Conservation (phyloP, 306 rosid species). For the Ziziphus jujuba region DNA sequence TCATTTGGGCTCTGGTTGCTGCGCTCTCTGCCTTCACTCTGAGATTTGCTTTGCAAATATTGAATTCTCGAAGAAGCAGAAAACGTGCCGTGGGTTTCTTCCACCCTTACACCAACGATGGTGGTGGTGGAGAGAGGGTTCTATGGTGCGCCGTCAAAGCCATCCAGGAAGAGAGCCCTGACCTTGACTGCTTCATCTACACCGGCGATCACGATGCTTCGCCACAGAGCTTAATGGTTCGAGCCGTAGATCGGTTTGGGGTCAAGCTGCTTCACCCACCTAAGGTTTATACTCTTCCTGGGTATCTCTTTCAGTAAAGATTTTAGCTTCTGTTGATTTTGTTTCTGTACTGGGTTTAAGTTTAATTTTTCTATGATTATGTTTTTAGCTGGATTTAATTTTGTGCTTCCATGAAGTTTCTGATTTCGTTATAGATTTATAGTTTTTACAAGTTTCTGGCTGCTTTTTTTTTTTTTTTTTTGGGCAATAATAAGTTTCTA, state of each 20-base stretch:
- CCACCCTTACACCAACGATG: conserved; percentile 93
- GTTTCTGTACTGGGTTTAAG: not conserved
- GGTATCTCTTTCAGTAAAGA: too few species aligned
- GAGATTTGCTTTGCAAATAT: conserved; percentile 24
- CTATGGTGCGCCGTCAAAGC: conserved; percentile 93
- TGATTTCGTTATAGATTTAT: too few species aligned
- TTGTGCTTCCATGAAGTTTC: not conserved
- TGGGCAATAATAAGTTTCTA: too few species aligned
- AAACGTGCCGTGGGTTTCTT: conserved; percentile 78
- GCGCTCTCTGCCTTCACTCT: conserved; percentile 21
- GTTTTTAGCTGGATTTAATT: not conserved
- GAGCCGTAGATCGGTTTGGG: conserved; percentile 79
- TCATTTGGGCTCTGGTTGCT: conserved; percentile 39
- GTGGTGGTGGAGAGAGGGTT: conserved; percentile 92
- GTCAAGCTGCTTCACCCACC: conserved; percentile 59
- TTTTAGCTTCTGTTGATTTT: not conserved
- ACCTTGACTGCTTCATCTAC: conserved; percentile 60
- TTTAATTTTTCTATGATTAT: not conserved
- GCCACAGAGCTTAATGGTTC: conserved; percentile 58
- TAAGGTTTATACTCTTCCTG: conserved; percentile 32
- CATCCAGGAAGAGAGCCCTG: conserved; percentile 62
- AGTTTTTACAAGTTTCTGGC: too few species aligned
- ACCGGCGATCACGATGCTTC: conserved; percentile 92
- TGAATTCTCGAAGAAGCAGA: conserved; percentile 43
- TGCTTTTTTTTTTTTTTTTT: too few species aligned